Conservation (phyloP, 257 asterid species). For the Eucommia ulmoides region DNA sequence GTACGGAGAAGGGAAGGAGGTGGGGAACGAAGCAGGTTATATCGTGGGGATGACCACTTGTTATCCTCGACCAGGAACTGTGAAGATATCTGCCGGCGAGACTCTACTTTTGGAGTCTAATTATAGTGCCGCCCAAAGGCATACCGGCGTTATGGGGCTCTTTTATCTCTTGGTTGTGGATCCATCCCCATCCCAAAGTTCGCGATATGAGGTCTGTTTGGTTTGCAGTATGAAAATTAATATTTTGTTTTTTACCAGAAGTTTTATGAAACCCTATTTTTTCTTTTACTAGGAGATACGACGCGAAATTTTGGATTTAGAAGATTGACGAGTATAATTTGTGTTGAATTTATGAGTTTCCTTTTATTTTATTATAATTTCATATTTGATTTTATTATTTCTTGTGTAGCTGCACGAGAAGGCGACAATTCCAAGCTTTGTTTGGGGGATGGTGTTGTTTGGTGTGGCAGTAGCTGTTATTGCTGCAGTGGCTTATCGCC, state of each 20-base stretch:
- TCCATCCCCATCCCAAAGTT: conserved; percentile 21
- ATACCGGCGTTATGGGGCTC: conserved; percentile 89
- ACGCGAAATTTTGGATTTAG: background rate
- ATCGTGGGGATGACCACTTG: conserved; percentile 86
- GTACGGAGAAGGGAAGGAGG: conserved; percentile 59
- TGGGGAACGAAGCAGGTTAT: conserved; percentile 81
- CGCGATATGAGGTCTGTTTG: conserved; percentile 9
- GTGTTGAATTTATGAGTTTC: background rate
- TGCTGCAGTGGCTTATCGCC: conserved; percentile 10
- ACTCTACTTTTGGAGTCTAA: conserved; percentile 49
- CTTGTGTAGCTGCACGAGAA: conserved; percentile 24
- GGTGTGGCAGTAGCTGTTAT: conserved; percentile 18
- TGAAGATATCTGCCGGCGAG: conserved; percentile 66
- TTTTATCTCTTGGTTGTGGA: conserved; percentile 67
- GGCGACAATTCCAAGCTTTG: conserved; percentile 4
- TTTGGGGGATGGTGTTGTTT: conserved; percentile 22
- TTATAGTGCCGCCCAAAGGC: conserved; percentile 40
- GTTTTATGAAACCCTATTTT: background rate
- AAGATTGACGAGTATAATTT: background rate
- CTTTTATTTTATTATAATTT: background rate
- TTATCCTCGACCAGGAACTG: conserved; percentile 69
- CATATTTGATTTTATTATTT: background rate
- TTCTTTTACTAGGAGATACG: background rate
- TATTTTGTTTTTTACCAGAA: background rate
- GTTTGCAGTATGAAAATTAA: conserved; percentile 27